Percentiles rank a stretch among this genome's conserved stretches.
Conservation (phyloP, 306 rosid genomes). For the Ziziphus jujuba region DNA sequence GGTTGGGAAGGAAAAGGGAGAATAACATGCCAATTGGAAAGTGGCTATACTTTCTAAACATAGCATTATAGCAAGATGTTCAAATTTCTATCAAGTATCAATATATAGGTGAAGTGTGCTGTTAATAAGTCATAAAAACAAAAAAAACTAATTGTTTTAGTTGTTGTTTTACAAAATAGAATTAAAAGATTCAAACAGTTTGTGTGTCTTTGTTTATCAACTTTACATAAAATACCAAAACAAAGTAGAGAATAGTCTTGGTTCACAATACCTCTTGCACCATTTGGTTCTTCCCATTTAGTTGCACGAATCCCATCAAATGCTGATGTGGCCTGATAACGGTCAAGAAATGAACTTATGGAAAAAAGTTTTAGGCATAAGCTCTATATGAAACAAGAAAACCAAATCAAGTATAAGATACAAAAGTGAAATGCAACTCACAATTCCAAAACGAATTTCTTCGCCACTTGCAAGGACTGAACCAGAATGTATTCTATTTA, state of each 20-base stretch:
- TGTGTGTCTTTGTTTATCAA: too few species aligned
- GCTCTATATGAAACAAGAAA: neutral
- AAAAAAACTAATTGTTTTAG: too few species aligned
- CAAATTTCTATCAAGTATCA: too few species aligned
- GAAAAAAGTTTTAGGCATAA: slow-evolving; percentile 18
- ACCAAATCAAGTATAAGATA: slow-evolving; percentile 16
- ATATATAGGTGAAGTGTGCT: too few species aligned
- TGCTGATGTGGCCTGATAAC: slow-evolving; percentile 76
- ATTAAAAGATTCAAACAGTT: too few species aligned
- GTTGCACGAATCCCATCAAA: slow-evolving; percentile 71
- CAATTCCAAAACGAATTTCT: slow-evolving; percentile 92
- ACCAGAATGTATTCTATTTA: slow-evolving; percentile 87
- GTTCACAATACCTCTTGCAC: slow-evolving; percentile 69
- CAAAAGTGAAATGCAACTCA: slow-evolving; percentile 50
- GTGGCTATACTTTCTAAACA: too few species aligned
- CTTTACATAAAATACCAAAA: neutral
- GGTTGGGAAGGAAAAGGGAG: too few species aligned
- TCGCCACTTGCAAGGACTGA: slow-evolving; percentile 80
- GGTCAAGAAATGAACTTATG: slow-evolving; percentile 23
- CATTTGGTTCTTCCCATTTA: slow-evolving; percentile 97
- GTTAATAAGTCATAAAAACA: too few species aligned
- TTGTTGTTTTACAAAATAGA: too few species aligned
- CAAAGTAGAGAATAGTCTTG: neutral
- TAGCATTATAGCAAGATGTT: too few species aligned
- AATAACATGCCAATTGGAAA: too few species aligned